Percentiles rank a stretch among this genome's conserved stretches.
phyloP scores from a whole-genome alignment of 2,329 filamentous ascomycete species.

The Teratosphaeriaceae sp. region DNA sequence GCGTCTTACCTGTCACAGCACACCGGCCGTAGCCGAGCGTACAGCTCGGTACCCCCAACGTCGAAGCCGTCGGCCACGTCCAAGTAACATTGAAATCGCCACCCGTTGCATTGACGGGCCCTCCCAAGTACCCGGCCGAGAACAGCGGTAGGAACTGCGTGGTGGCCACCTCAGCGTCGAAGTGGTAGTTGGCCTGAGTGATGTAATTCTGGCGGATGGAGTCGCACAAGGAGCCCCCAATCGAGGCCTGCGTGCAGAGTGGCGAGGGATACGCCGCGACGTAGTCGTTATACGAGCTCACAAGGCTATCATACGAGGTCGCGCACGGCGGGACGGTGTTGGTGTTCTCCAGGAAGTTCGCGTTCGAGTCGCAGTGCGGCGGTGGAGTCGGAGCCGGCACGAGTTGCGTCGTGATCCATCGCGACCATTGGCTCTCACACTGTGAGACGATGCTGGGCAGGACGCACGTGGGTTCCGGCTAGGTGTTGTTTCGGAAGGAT shows the following conservation, averaged over 20 bases:
- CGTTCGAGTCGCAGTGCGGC: slow-evolving; percentile 10
- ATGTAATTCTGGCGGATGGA: slow-evolving; percentile 2
- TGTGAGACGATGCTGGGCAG: slow-evolving; percentile 9
- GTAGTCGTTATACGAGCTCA: slow-evolving; percentile 1
- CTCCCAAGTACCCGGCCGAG: neutral
- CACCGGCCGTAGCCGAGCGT: slow-evolving; percentile 15
- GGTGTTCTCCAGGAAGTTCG: slow-evolving; percentile 2
- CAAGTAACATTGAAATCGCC: neutral
- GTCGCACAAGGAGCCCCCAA: slow-evolving; percentile 9
- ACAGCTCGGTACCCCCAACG: slow-evolving; percentile 11
- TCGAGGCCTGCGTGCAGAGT: slow-evolving; percentile 6
- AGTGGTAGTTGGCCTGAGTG: neutral
- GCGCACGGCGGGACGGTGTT: slow-evolving; percentile 7
- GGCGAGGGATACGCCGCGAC: neutral
- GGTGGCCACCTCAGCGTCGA: neutral
- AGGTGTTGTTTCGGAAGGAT: neutral
- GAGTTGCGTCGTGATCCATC: slow-evolving; percentile 8
- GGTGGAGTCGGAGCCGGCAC: slow-evolving; percentile 10
- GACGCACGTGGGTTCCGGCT: slow-evolving; percentile 11
- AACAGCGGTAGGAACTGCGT: neutral
- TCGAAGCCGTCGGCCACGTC: slow-evolving; percentile 12
- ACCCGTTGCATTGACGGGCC: neutral
- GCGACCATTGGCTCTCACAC: slow-evolving; percentile 9
- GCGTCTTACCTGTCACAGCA: slow-evolving; percentile 16
- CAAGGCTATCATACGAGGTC: neutral